Evolutionary conservation across 345 rosid species (phyloP), one percentile per base, ranked within the genome.

Genomic region (Jatropha curcas): DNA sequence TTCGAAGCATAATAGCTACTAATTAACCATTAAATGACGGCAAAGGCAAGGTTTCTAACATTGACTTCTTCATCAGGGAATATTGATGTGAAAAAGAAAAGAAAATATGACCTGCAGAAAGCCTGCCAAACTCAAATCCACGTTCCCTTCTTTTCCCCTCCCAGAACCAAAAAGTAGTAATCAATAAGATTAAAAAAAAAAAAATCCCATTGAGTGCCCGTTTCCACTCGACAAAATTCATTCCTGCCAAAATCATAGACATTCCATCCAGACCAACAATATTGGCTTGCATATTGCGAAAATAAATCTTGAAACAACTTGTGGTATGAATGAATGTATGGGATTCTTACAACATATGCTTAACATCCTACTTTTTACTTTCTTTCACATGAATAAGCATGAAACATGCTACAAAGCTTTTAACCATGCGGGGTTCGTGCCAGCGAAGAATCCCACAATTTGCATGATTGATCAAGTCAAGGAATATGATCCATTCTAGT

Each of bases 401-500:
- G 34, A 34, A 56, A 63, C n/a, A 77, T 24, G 68, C 48, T 71
- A 34, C 8, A 61, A n/a, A 55, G 17, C 41, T 65, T 43, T 37
- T 22, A 16, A 60, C 39, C 45, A 61, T 35, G 52, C 57, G 64
- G 57, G 22, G 11, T 7, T 41, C 2, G 45, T n/a, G 48, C 50
- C 67, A n/a, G 53, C 11, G 46, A 62, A 39, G 19, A 41, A 65
- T 60, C 61, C 14, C 69, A 27, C 22, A 28, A 30, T 28, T 41
- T 7, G 57, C 67, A 67, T 3, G 65, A 27, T 70, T 72, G 30
- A 55, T 60, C 28, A 33, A 34, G 60, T 60, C 7, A 51, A 65
- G 52, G 27, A 13, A 24, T 12, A 53, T 46, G 24, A n/a, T n/a
- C n/a, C n/a, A n/a, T n/a, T n/a, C n/a, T n/a, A n/a, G n/a, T n/a